Conservation (phyloP, 257 asterid species). For the Lycium barbarum region DNA sequence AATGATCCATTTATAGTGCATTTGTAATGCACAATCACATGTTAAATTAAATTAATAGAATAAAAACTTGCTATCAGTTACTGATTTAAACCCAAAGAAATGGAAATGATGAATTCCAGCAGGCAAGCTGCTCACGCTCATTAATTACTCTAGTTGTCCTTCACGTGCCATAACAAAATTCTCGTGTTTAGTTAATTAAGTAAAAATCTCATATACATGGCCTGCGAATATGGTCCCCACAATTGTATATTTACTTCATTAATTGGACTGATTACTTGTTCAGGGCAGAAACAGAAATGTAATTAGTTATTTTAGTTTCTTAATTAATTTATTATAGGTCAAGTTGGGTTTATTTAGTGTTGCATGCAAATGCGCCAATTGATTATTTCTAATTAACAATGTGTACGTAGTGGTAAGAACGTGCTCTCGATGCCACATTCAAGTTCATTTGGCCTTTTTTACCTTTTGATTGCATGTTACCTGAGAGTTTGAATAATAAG, state of each 20-base stretch:
- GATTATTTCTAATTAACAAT: background rate
- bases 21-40: too few relatives aligned
- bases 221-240: conserved; percentile 25
- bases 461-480: background rate
- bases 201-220: background rate
- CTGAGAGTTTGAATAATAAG: background rate
- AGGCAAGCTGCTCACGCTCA: conserved; percentile 29
- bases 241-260: background rate
- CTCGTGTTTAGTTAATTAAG: conserved; percentile 22
- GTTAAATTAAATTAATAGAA: background rate
- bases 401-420: conserved; percentile 43
- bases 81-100: background rate
- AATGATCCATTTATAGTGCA: background rate
- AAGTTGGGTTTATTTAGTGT: background rate
- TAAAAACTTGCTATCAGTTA: too few relatives aligned
- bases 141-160: conserved; percentile 34
- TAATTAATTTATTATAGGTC: too few relatives aligned
- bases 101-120: conserved; percentile 31
- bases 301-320: conserved; percentile 1
- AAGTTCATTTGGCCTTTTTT: background rate
- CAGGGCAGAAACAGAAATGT: background rate
- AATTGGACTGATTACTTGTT: background rate
- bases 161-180: conserved; percentile 33
- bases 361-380: conserved; percentile 6
- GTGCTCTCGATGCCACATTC: conserved; percentile 33